These are phyloP conservation scores for Colletotrichum eremochloae DNA, from an alignment of 2,329 filamentous ascomycete species.

Conservation along the genomic window DNA sequence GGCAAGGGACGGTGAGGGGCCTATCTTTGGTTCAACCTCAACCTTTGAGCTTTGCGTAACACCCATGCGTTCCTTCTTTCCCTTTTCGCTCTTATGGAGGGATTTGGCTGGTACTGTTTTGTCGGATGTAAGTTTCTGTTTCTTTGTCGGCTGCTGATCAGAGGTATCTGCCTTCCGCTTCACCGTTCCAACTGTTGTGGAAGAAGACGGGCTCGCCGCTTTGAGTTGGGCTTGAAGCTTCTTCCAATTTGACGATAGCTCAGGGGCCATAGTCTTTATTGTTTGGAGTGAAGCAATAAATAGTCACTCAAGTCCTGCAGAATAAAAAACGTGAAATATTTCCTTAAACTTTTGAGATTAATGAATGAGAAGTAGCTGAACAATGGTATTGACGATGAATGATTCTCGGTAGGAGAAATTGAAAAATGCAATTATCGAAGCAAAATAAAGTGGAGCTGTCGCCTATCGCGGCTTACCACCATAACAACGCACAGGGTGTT, in stretches of 20 bases:
- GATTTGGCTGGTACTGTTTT: slow-evolving; percentile 38
- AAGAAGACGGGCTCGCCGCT: slow-evolving; percentile 56
- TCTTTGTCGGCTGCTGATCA: slow-evolving; percentile 48
- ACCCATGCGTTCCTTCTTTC: slow-evolving; percentile 64
- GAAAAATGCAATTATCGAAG: slow-evolving; percentile 36
- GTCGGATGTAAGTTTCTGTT: slow-evolving; percentile 46
- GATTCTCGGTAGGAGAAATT: slow-evolving; percentile 16
- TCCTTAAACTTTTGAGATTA: not conserved
- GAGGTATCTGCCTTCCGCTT: slow-evolving; percentile 58
- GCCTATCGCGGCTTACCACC: not conserved
- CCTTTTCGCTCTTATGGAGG: slow-evolving; percentile 42
- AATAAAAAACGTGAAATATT: not conserved
- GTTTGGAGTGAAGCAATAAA: not conserved
- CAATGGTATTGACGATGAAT: not conserved
- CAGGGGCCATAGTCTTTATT: slow-evolving; percentile 55
- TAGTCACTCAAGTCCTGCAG: not conserved
- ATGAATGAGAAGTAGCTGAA: not conserved
- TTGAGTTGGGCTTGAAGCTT: slow-evolving; percentile 76
- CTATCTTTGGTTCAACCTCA: slow-evolving; percentile 53
- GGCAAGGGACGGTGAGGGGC: slow-evolving; percentile 66
- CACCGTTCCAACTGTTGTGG: slow-evolving; percentile 48
- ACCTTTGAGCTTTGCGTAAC: slow-evolving; percentile 64
- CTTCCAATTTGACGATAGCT: slow-evolving; percentile 82
- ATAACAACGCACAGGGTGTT: slow-evolving; percentile 7
- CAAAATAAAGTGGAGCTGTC: not conserved